Conservation (phyloP, 2,329 filamentous ascomycete species). For the Fusarium oxysporum region DNA sequence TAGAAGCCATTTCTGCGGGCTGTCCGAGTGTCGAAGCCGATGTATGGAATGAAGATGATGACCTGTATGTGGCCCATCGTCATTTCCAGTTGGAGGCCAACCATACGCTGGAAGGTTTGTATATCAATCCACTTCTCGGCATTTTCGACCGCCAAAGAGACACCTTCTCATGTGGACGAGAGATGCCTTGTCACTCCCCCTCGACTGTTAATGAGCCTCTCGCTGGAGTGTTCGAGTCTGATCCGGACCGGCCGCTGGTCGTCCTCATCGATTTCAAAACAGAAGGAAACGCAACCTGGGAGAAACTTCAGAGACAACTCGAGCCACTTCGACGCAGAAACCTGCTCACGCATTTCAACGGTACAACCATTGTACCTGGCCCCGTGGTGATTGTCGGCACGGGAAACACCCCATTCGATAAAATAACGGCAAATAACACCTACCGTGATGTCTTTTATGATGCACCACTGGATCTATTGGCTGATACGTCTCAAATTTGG, state of each 20-base stretch:
- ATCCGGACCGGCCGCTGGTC: not conserved
- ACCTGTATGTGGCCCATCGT: not conserved
- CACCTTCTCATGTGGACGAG: not conserved
- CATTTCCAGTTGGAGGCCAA: not conserved
- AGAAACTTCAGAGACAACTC: not conserved
- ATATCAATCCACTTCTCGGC: not conserved
- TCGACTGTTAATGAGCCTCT: not conserved
- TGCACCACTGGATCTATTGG: not conserved
- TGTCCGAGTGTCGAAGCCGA: not conserved
- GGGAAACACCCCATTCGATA: not conserved
- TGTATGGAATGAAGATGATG: not conserved
- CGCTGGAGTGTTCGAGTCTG: not conserved
- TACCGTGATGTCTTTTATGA: not conserved
- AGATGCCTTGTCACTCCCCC: not conserved
- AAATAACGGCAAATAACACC: not conserved
- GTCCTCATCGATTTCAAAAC: not conserved
- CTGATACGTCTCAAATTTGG: not conserved
- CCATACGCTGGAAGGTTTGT: not conserved
- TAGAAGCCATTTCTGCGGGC: not conserved
- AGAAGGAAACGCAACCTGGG: not conserved
- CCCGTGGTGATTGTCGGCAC: not conserved
- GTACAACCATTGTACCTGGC: not conserved
- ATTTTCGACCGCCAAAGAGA: not conserved
- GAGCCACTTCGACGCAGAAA: not conserved
- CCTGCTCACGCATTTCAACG: not conserved